Conservation (phyloP, 306 rosid genomes). For the Prunus mume region DNA sequence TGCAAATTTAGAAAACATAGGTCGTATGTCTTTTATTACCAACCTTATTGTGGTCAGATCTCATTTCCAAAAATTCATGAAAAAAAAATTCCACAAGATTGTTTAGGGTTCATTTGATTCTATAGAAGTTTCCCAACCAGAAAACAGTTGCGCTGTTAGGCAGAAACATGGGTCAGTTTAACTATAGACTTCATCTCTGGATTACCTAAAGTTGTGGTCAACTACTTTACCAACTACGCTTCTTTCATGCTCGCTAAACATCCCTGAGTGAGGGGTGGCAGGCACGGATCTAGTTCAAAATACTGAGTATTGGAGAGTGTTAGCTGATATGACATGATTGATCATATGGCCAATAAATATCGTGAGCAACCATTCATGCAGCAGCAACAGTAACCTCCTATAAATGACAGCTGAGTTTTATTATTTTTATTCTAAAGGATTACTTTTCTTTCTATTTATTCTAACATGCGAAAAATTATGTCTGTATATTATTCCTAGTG, state of each 20-base stretch:
- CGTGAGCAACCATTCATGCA: background rate
- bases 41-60: slow-evolving; percentile 4
- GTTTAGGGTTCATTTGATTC: background rate
- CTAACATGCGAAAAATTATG: background rate
- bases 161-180: background rate
- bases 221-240: background rate
- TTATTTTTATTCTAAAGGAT: background rate
- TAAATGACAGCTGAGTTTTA: background rate
- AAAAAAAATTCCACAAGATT: background rate
- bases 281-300: background rate
- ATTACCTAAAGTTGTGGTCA: background rate
- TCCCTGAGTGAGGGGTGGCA: background rate
- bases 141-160: background rate
- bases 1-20: background rate
- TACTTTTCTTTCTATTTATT: background rate
- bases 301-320: background rate
- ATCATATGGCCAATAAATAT: background rate
- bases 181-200: background rate
- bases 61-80: background rate
- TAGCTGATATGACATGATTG: background rate
- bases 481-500: background rate
- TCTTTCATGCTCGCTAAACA: background rate
- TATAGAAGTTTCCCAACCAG: background rate
- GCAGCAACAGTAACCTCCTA: background rate
- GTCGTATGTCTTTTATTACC: background rate